Evolutionary conservation across 306 rosid genomes (phyloP).

Genomic region (Vigna reflexopilosa): DNA sequence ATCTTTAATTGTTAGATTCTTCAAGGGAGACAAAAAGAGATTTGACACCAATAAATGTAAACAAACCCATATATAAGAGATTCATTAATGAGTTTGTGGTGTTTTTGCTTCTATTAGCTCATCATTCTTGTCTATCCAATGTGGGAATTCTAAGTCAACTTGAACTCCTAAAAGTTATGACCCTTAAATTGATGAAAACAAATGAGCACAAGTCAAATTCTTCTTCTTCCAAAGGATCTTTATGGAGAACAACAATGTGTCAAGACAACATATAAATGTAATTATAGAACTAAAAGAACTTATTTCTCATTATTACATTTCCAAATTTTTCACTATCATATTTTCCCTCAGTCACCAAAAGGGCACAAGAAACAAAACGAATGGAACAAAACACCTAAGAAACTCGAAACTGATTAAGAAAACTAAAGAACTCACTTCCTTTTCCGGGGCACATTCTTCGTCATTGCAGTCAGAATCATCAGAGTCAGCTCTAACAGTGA

Average conservation of each 20-base stretch:
- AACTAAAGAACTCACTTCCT: slow-evolving; percentile 63
- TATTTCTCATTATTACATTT: not conserved
- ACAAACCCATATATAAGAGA: too few relatives aligned
- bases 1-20: not conserved
- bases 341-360: not conserved
- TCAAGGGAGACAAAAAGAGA: too few relatives aligned
- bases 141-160: too few relatives aligned
- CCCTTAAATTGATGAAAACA: slow-evolving; percentile 8
- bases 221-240: not conserved
- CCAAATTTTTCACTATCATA: not conserved
- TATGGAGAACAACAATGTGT: not conserved
- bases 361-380: not conserved
- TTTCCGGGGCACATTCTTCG: slow-evolving; percentile 95
- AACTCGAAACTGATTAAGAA: slow-evolving; percentile 17
- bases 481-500: slow-evolving; percentile 67
- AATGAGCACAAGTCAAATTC: not conserved
- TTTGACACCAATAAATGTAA: too few relatives aligned
- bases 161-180: too few relatives aligned
- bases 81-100: too few relatives aligned
- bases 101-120: too few relatives aligned
- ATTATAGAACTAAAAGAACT: not conserved
- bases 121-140: too few relatives aligned
- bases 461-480: slow-evolving; percentile 86
- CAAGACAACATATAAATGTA: not conserved
- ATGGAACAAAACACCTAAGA: not conserved